A percentile compares a stretch with the other conserved stretches of the same genome.
These are phyloP conservation scores for Auriscalpium orientale DNA, from an alignment of 768 basidiomycete species.

Conservation along the genomic window DNA sequence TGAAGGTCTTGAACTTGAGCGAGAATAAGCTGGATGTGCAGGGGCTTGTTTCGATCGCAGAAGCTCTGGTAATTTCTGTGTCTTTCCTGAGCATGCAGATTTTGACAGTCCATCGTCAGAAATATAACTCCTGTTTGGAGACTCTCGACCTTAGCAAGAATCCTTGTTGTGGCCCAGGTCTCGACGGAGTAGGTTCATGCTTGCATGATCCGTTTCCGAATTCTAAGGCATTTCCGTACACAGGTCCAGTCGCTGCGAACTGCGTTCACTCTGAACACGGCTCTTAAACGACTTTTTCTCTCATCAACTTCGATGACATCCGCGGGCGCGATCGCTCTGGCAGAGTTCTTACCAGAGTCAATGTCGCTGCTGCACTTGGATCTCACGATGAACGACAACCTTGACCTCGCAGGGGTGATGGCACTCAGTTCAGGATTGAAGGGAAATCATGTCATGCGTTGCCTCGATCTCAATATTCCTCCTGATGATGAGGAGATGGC, in stretches of 20 bases:
- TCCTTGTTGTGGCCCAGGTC: conserved; percentile 81
- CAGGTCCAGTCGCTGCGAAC: conserved; percentile 85
- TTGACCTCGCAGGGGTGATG: conserved; percentile 90
- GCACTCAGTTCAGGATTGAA: conserved; percentile 84
- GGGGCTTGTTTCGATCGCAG: conserved; percentile 75
- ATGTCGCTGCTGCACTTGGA: conserved; percentile 86
- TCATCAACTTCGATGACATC: conserved; percentile 75
- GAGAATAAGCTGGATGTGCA: conserved; percentile 89
- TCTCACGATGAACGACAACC: conserved; percentile 61
- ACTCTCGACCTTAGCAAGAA: conserved; percentile 91
- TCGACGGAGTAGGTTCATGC: conserved; percentile 75
- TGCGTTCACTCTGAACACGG: conserved; percentile 86
- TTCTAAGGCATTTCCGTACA: not conserved
- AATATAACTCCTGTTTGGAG: conserved; percentile 91
- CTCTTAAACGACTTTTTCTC: conserved; percentile 88
- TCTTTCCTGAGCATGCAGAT: not conserved
- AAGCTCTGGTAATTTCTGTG: conserved; percentile 64
- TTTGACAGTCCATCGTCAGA: conserved; percentile 36
- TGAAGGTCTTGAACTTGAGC: conserved; percentile 89
- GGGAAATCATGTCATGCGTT: conserved; percentile 79
- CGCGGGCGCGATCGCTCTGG: conserved; percentile 86
- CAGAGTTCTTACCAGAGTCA: conserved; percentile 93
- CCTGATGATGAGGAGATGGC: conserved; percentile 78
- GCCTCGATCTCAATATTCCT: conserved; percentile 89
- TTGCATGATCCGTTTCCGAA: not conserved